phyloP scores from a whole-genome alignment of 78 protist species.

The Bigelowiella natans region DNA sequence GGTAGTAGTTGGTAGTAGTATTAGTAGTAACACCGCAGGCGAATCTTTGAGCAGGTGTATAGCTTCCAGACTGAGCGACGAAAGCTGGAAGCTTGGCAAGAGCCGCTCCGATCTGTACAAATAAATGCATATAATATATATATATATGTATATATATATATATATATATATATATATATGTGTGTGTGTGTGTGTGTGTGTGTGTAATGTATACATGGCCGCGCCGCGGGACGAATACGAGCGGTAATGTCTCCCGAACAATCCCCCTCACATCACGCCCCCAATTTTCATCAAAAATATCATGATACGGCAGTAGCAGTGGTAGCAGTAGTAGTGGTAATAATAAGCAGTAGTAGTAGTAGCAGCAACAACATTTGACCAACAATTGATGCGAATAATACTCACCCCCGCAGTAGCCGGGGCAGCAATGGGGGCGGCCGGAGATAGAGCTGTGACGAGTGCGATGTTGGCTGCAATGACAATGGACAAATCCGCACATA shows the following conservation, averaged over 20 bases:
- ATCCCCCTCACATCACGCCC: not conserved
- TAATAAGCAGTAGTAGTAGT: too few relatives aligned
- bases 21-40: too few relatives aligned
- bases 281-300: not conserved
- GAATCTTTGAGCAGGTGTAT: too few relatives aligned
- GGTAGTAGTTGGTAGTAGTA: too few relatives aligned
- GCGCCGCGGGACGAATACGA: too few relatives aligned
- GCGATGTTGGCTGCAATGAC: not conserved
- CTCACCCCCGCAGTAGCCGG: not conserved
- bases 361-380: too few relatives aligned
- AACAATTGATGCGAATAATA: too few relatives aligned
- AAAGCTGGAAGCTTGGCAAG: too few relatives aligned
- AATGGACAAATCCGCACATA: not conserved
- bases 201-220: not conserved
- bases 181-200: not conserved
- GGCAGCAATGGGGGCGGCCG: not conserved
- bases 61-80: too few relatives aligned
- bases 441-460: not conserved
- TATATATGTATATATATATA: not conserved
- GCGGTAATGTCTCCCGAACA: too few relatives aligned
- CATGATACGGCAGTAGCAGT: not conserved
- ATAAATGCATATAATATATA: too few relatives aligned
- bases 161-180: not conserved
- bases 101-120: too few relatives aligned
- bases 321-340: not conserved